Evolutionary conservation across 83 land plant genomes (phyloP).

Genomic region (Picea mariana): DNA sequence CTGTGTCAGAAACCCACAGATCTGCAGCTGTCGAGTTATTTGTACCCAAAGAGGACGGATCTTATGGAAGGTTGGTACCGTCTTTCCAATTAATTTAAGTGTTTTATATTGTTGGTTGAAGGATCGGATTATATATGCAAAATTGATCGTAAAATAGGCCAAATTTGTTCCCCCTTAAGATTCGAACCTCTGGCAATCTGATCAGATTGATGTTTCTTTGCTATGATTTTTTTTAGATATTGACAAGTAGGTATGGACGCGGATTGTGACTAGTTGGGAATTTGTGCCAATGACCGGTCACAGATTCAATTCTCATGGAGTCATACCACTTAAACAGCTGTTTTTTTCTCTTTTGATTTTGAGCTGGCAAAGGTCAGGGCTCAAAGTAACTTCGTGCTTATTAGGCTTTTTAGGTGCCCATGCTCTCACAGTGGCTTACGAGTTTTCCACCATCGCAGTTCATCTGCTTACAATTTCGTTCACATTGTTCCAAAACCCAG

Average conservation of each 20-base stretch:
- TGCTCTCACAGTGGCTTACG: no score
- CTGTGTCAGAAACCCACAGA: constrained; percentile 63
- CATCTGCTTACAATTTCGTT: no score
- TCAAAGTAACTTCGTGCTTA: no score
- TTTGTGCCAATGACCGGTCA: no score
- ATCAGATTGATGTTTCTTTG: neutral
- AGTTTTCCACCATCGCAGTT: no score
- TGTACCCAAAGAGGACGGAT: constrained; percentile 36
- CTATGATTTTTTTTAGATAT: neutral
- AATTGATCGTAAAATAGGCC: no score
- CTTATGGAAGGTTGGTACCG: constrained; percentile 39
- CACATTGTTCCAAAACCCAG: no score
- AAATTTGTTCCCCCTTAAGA: neutral
- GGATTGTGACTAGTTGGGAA: neutral
- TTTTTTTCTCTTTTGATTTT: no score
- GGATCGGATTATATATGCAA: neutral
- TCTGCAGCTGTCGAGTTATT: constrained; percentile 63
- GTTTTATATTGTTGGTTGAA: neutral
- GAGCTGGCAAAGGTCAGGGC: no score
- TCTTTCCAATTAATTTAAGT: neutral
- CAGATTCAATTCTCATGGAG: no score
- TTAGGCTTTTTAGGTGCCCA: no score
- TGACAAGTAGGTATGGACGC: neutral
- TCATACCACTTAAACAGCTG: no score
- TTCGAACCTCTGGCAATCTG: neutral